Evolutionary conservation across 345 rosid species (phyloP), one percentile per base, ranked within the genome.

Genomic region (Erodium maritimum): DNA sequence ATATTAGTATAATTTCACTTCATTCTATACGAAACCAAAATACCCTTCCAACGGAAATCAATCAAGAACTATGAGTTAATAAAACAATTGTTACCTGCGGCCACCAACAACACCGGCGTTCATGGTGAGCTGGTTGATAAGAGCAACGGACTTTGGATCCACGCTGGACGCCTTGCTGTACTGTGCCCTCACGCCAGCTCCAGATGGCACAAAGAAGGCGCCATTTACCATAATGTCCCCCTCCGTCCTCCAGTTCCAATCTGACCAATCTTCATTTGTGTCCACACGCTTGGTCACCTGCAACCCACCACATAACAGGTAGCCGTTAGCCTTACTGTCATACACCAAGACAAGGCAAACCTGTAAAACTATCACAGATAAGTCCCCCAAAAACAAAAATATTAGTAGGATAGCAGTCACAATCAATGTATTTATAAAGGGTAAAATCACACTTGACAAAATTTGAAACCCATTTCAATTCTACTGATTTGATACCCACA

Each of bases 221-320:
- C 99, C 97, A 62, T 94, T 94, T 60, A 82, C 68, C 90, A 94
- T 65, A 1, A 87, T 13, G 72, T 94, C 99, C 58, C 96, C 95
- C 4, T 87, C 97, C 18, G 95, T 87, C 20, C 96, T 81, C 99
- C 99, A 94, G 64, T 94, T 94, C 99, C 99, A 94, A 18, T 17
- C 75, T 3, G 61, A 6, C 99, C 97, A 90, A 0, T 80, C 80
- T 19, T 54, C 61, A 71, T 85, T 68, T 5, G 90, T 65, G 0
- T 87, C 90, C 76, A 90, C 99, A 42, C 99, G 83, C 75, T 87
- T 94, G 3, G 99, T 94, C 71, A 94, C 97, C 99, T 94, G 67
- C 2, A 25, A 17, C 1, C 5, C 52, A 17, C 18, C 50, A 52
- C 5, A 37, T 48, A 10, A 45, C 18, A 11, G 12, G 11, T 0